Base-by-base conservation (phyloP, 2,329 filamentous ascomycete genomes). In the Kalaharituber pfeilii region DNA sequence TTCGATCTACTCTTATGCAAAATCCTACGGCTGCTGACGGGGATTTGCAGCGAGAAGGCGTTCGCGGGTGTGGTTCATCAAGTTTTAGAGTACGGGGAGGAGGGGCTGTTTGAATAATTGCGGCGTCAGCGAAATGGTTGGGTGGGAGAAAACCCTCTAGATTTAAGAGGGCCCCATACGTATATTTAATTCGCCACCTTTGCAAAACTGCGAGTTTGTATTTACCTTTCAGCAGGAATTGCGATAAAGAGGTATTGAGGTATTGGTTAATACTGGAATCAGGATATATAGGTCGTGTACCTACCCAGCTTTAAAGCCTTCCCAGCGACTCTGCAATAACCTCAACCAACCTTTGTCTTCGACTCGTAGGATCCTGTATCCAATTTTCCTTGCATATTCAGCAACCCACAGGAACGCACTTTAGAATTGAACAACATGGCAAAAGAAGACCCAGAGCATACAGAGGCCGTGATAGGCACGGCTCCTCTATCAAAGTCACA, bases 401-500 rank as follows among this genome's bases (percentile, higher is more conserved):
- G 20, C 13, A 36, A 7, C 18, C 29, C n/a, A 33, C n/a, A 8
- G 8, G 8, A 8, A 36, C 18, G n/a, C n/a, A n/a, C 6, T 39
- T 39, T 3, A 39, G 15, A 39, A 39, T 39, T 39, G 4, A 8
- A 3, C 4, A 39, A 15, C 13, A 15, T 18, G 8, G 33, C 15
- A 18, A 39, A 39, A 18, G 33, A 15, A 13, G 33, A 39, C 8
- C 30, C 30, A 18, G 30, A 36, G 30, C 3, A 39, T 39, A 3
- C 33, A 5, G 42, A 36, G 30, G 9, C n/a, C n/a, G 30, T 49
- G 24, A 13, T 26, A 15, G 49, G 6, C 9, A 5, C 49, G 13
- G 49, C 29, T 15, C 13, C 52, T 20, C 49, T 60, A 18, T 51
- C 63, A 52, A 71, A 70, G 65, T 69, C 67, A 59, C 67, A 69